phyloP scores from a whole-genome alignment of 1,284 basidiomycete species.

The Ganoderma lingzhi region DNA sequence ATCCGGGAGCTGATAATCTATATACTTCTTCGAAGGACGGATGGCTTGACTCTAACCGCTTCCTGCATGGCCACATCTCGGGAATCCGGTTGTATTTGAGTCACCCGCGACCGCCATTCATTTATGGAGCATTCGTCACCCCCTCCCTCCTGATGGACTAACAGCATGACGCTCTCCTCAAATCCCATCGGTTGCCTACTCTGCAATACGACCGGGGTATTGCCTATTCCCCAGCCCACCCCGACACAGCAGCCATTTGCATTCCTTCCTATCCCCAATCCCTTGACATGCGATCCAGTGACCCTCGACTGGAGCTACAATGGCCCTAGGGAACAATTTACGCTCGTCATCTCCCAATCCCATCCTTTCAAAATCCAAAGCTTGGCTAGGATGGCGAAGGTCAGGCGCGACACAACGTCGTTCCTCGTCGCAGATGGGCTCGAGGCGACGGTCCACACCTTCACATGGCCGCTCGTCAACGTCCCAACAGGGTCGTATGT shows the following conservation, averaged over 20 bases:
- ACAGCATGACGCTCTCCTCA: neutral
- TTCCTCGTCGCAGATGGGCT: conserved; percentile 23
- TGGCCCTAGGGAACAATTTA: conserved; percentile 20
- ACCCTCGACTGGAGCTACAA: conserved; percentile 32
- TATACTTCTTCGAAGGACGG: neutral
- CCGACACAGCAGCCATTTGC: conserved; percentile 10
- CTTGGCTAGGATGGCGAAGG: neutral
- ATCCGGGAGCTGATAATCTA: neutral
- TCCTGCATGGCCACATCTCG: neutral
- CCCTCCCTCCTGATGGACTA: neutral
- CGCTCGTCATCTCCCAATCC: conserved; percentile 13
- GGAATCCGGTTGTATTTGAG: conserved; percentile 3
- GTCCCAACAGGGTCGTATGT: conserved; percentile 39
- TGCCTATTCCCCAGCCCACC: neutral
- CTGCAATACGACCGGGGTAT: neutral
- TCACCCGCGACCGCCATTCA: neutral
- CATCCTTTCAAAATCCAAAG: neutral
- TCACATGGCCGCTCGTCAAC: conserved; percentile 36
- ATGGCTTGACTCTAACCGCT: neutral
- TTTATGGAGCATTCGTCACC: neutral
- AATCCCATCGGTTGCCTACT: neutral
- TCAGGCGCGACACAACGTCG: neutral
- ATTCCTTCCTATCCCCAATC: conserved; percentile 24
- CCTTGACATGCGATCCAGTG: conserved; percentile 31
- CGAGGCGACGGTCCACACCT: conserved; percentile 22